Conservation (phyloP, 2,329 filamentous ascomycete genomes). For the Drechslerella dactyloides region DNA sequence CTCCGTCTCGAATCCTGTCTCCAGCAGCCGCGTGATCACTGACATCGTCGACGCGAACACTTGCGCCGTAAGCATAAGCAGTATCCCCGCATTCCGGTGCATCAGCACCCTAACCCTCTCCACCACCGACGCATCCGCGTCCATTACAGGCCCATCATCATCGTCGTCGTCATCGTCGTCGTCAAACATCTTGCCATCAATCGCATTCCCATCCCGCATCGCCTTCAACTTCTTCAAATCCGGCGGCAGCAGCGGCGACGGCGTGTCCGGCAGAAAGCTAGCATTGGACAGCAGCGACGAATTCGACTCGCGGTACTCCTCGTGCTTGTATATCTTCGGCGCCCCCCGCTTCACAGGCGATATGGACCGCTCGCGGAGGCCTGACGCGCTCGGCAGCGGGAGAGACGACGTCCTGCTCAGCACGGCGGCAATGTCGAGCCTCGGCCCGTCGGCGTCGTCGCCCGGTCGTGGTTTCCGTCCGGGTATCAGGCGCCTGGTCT, state of each 20-base stretch:
- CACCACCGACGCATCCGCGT: conserved; percentile 32
- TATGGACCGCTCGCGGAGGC: conserved; percentile 31
- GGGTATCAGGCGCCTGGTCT: conserved; percentile 23
- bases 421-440: not conserved
- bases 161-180: conserved; percentile 26
- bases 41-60: conserved; percentile 46
- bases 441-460: conserved; percentile 2
- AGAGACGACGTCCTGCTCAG: conserved; percentile 32
- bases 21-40: conserved; percentile 40
- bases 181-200: conserved; percentile 14
- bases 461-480: conserved; percentile 12
- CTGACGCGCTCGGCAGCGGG: conserved; percentile 30
- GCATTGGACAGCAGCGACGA: conserved; percentile 44
- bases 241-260: conserved; percentile 40
- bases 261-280: conserved; percentile 45
- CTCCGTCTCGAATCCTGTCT: conserved; percentile 46
- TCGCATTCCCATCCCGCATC: conserved; percentile 17
- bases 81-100: conserved; percentile 38
- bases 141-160: conserved; percentile 11
- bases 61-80: conserved; percentile 47
- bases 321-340: conserved; percentile 33
- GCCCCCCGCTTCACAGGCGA: conserved; percentile 36
- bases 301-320: conserved; percentile 34
- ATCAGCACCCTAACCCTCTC: conserved; percentile 17
- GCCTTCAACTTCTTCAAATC: conserved; percentile 36